Evolutionary conservation across 768 basidiomycete genomes (phyloP).

Genomic region (Boletus rubropictus): DNA sequence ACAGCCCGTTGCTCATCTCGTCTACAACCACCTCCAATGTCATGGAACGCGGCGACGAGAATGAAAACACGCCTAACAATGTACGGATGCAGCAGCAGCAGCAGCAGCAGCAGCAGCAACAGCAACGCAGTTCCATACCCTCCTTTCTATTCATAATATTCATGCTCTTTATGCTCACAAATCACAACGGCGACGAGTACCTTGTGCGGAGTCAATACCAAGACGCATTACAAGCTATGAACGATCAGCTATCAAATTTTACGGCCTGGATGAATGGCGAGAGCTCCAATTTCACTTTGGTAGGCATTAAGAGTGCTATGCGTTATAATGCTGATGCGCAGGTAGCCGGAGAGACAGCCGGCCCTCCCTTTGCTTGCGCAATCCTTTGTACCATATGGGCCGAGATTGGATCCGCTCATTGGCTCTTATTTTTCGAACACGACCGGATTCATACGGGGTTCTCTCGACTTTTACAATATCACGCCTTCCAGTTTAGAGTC

Average conservation of each 20-base stretch:
- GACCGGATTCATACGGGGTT: slow-evolving; percentile 73
- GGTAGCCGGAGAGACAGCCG: slow-evolving; percentile 44
- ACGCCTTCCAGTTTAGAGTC: slow-evolving; percentile 42
- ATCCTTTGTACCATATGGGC: slow-evolving; percentile 42
- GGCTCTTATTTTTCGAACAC: slow-evolving; percentile 69
- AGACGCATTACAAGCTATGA: slow-evolving; percentile 53
- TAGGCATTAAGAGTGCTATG: slow-evolving; percentile 29
- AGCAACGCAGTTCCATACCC: slow-evolving; percentile 57
- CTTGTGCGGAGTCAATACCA: slow-evolving; percentile 59
- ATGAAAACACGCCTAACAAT: slow-evolving; percentile 8
- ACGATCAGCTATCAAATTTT: slow-evolving; percentile 63
- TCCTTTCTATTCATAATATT: slow-evolving; percentile 71
- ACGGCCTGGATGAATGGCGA: slow-evolving; percentile 72
- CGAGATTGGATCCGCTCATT: slow-evolving; percentile 37
- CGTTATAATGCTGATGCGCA: slow-evolving; percentile 2
- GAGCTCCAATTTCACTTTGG: slow-evolving; percentile 58
- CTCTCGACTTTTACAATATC: slow-evolving; percentile 58
- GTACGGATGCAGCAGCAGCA: slow-evolving; percentile 27
- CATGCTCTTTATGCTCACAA: slow-evolving; percentile 75
- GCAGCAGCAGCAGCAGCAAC: slow-evolving; percentile 37
- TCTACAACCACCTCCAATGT: slow-evolving; percentile 5
- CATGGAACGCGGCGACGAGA: slow-evolving; percentile 31
- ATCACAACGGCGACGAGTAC: slow-evolving; percentile 64
- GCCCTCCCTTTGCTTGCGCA: slow-evolving; percentile 44
- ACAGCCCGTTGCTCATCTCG: background rate